phyloP scores from a whole-genome alignment of 805 yeast genomes.

The Sugiyamaella lignohabitans region DNA sequence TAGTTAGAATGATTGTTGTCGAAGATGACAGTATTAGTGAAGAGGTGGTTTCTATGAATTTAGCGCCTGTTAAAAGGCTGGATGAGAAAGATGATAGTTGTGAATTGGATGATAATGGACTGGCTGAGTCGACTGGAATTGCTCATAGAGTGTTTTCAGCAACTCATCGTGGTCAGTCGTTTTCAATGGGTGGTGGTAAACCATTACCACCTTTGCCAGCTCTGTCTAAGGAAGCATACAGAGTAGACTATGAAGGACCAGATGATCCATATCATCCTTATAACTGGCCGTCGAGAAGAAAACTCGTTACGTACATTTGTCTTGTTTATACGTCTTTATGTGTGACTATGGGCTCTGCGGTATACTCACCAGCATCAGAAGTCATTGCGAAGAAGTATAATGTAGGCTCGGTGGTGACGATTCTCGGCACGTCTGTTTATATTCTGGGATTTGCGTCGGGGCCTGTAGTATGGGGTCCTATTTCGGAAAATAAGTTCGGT shows the following conservation, averaged over 20 bases:
- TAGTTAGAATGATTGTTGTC: too few relatives aligned
- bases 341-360: conserved; percentile 63
- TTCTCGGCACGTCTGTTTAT: conserved; percentile 64
- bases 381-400: conserved; percentile 43
- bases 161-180: background rate
- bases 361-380: conserved; percentile 54
- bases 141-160: too few relatives aligned
- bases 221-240: conserved; percentile 33
- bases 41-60: background rate
- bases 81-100: too few relatives aligned
- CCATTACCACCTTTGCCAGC: conserved; percentile 12
- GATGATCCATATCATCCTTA: conserved; percentile 74
- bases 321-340: conserved; percentile 44
- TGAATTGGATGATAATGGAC: too few relatives aligned
- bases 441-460: conserved; percentile 84
- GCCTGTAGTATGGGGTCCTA: conserved; percentile 75
- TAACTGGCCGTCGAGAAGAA: conserved; percentile 52
- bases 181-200: conserved; percentile 14
- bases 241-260: conserved; percentile 70
- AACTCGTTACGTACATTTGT: conserved; percentile 39
- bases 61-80: too few relatives aligned
- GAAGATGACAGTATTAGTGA: background rate
- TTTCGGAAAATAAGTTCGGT: conserved; percentile 67
- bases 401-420: conserved; percentile 51
- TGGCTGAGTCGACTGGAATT: too few relatives aligned